Base-by-base conservation (phyloP, 1,284 basidiomycete species). In the Fomitopsis betulina region DNA sequence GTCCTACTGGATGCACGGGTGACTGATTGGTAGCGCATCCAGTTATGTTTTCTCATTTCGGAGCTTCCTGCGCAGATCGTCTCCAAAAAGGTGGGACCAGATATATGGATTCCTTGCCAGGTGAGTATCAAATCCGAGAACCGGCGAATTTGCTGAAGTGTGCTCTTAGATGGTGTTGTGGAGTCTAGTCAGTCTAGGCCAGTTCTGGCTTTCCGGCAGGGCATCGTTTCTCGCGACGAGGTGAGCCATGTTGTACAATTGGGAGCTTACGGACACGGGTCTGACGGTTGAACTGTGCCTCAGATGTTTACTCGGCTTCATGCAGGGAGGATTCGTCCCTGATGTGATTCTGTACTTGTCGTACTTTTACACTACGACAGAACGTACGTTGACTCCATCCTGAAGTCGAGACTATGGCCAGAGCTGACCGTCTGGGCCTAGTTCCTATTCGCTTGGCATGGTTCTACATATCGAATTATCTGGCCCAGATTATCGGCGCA, bases 21-120 rank as follows among this genome's bases (percentile, higher is more conserved):
- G 8, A 35, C 17, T 3, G 17, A 49, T 19, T n/a, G 12, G n/a
- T n/a, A 5, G 17, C 76, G 87, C 2, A 83, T 81, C 62, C 76
- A 81, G 53, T 61, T 87, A 2, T 72, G 81, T 35, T 89, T 89
- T 70, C 70, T 89, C 37, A 73, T 69, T 37, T 83, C 85, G 4
- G 86, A 87, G 65, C 69, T 89, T 25, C 87, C 88, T 13, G 87
- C 86, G 0, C 87, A 89, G 62, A 73, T 91, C 17, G 71, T 91
- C 45, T 88, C 85, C 2, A 91, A 90, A 70, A 76, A 83, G 19
- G 78, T 87, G 38, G 87, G 87, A 3, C 84, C 86, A 2, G 87
- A 89, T 68, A 76, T 82, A 23, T 90, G 86, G 86, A 84, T 89
- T 63, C 87, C 88, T 1, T 80, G 74, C 30, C 86, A 88, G 70